phyloP scores from a whole-genome alignment of 192 early-diverging fungal genomes.

The Allomyces arbusculus region DNA sequence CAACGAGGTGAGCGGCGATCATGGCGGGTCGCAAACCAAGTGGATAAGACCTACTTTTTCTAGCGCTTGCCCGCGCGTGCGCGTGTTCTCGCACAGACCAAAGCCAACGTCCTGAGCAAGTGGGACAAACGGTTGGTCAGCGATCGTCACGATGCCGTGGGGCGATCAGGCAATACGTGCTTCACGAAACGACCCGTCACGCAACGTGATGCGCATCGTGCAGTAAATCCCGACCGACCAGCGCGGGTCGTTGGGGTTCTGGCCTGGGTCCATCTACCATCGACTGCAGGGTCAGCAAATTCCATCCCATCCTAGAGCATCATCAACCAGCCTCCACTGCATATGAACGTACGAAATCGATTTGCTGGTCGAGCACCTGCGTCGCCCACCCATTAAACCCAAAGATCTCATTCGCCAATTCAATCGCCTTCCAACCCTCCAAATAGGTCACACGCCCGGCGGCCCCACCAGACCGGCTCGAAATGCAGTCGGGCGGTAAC shows the following conservation, averaged over 20 bases:
- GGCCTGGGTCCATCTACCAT: slow-evolving; percentile 9
- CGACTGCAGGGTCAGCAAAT: background rate
- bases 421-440: slow-evolving; percentile 63
- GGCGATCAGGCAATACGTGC: slow-evolving; percentile 9
- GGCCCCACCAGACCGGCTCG: background rate
- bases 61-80: slow-evolving; percentile 54
- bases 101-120: slow-evolving; percentile 58
- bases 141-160: background rate
- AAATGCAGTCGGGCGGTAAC: background rate
- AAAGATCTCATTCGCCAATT: slow-evolving; percentile 80
- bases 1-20: background rate
- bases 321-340: too few species aligned
- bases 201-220: slow-evolving; percentile 59
- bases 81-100: slow-evolving; percentile 54
- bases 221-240: slow-evolving; percentile 50
- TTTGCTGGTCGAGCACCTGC: slow-evolving; percentile 39
- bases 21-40: background rate
- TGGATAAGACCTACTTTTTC: slow-evolving; percentile 41
- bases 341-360: slow-evolving; percentile 49
- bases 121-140: background rate
- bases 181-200: slow-evolving; percentile 71
- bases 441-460: slow-evolving; percentile 33
- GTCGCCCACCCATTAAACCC: slow-evolving; percentile 87
- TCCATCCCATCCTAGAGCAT: too few species aligned
- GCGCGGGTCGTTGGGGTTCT: slow-evolving; percentile 24